These are phyloP conservation scores for Sugiyamaella smithiae DNA, from an alignment of 805 yeast genomes.

Conservation along the genomic window DNA sequence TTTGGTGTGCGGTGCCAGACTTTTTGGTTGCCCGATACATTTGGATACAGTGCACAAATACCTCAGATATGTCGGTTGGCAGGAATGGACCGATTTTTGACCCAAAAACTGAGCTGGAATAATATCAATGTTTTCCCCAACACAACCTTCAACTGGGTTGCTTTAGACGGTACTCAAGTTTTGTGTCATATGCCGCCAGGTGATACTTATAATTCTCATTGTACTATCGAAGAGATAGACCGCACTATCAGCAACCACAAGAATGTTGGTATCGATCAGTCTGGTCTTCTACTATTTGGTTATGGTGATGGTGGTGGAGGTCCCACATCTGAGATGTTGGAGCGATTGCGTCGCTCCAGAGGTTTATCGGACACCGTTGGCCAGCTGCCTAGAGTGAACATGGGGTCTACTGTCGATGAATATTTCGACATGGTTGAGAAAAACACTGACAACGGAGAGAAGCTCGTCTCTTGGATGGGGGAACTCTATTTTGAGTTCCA, in stretches of 20 bases:
- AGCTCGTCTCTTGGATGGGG: conserved; percentile 86
- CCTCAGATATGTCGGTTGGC: conserved; percentile 89
- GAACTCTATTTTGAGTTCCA: conserved; percentile 94
- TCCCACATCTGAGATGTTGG: conserved; percentile 89
- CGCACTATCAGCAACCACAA: conserved; percentile 78
- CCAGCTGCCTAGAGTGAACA: conserved; percentile 72
- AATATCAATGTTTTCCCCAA: conserved; percentile 90
- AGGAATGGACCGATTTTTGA: conserved; percentile 78
- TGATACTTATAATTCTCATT: conserved; percentile 90
- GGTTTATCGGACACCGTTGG: conserved; percentile 88
- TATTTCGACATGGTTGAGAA: conserved; percentile 66
- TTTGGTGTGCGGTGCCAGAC: conserved; percentile 74
- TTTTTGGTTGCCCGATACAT: conserved; percentile 97
- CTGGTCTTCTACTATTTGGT: conserved; percentile 80
- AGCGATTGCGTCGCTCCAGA: conserved; percentile 84
- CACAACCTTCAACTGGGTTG: conserved; percentile 92
- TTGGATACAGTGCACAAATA: conserved; percentile 92
- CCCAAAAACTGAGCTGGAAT: conserved; percentile 96
- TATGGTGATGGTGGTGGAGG: conserved; percentile 99
- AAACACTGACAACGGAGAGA: conserved; percentile 60
- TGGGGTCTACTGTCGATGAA: conserved; percentile 72
- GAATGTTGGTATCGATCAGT: conserved; percentile 72
- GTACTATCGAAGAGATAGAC: conserved; percentile 86
- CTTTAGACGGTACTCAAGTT: conserved; percentile 89
- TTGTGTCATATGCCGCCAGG: conserved; percentile 98